phyloP scores from a whole-genome alignment of 169 alveolate species.

The Babesia bovis region DNA sequence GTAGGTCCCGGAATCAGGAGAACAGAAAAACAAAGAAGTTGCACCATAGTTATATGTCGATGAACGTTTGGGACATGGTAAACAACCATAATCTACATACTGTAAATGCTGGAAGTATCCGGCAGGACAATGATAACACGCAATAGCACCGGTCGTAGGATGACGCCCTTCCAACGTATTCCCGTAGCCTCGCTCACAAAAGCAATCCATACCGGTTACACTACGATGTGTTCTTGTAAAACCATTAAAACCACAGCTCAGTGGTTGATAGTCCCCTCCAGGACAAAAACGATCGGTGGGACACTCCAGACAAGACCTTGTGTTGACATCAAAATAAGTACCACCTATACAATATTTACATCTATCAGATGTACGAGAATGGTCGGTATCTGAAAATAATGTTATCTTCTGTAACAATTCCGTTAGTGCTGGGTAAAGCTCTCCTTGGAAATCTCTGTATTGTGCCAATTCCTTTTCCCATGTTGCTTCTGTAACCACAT shows the following conservation, averaged over 20 bases:
- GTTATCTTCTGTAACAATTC: neutral
- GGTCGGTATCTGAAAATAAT: constrained; percentile 2
- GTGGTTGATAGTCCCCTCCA: constrained; percentile 50
- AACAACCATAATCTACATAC: constrained; percentile 61
- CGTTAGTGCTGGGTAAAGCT: neutral
- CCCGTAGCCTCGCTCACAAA: constrained; percentile 73
- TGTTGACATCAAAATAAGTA: constrained; percentile 28
- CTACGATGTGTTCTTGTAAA: constrained; percentile 1
- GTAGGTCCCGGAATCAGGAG: constrained; percentile 71
- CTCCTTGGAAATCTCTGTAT: neutral
- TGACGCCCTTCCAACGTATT: constrained; percentile 43
- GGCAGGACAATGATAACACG: constrained; percentile 69
- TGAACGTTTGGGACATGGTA: constrained; percentile 76
- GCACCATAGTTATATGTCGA: constrained; percentile 59
- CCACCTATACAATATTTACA: constrained; percentile 60
- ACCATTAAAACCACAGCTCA: constrained; percentile 53
- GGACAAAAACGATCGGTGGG: constrained; percentile 60
- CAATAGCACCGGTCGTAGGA: constrained; percentile 47
- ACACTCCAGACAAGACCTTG: constrained; percentile 41
- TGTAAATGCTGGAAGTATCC: constrained; percentile 73
- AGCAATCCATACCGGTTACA: constrained; percentile 63
- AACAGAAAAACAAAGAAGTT: constrained; percentile 62
- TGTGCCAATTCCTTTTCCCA: constrained; percentile 13
- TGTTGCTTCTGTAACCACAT: neutral
- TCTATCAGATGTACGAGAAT: neutral